phyloP scores from a whole-genome alignment of 1,284 basidiomycete genomes.

The Microbotryum intermedium region DNA sequence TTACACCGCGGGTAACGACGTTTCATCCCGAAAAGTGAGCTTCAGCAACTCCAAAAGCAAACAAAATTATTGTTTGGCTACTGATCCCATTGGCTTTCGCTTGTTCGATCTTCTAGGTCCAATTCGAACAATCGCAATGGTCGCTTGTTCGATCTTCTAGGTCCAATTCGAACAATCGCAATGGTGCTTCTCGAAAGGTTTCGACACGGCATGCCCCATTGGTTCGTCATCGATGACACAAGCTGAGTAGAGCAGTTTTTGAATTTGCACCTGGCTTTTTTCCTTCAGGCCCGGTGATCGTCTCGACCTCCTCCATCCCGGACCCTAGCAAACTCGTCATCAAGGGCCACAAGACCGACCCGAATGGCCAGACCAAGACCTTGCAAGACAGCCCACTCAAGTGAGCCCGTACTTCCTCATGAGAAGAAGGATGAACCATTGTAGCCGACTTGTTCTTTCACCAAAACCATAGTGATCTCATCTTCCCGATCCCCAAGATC shows the following conservation, averaged over 20 bases:
- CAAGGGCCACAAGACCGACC: conserved; percentile 36
- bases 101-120: not conserved
- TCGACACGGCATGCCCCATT: conserved; percentile 43
- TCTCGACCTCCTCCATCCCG: conserved; percentile 27
- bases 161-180: conserved; percentile 36
- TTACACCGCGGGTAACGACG: conserved; percentile 40
- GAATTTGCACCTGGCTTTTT: not conserved
- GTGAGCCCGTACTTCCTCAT: conserved; percentile 29
- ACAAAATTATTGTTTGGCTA: not conserved
- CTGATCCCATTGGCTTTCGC: not conserved
- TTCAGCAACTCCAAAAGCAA: conserved; percentile 11
- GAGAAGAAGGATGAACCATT: not conserved
- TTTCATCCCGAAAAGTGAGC: conserved; percentile 38
- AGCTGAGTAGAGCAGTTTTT: too few species aligned
- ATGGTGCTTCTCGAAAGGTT: conserved; percentile 41
- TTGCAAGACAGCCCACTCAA: conserved; percentile 39
- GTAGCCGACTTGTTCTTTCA: not conserved
- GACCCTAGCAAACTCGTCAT: conserved; percentile 35
- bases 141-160: not conserved
- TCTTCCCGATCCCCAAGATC: conserved; percentile 42
- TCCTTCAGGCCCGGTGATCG: conserved; percentile 9
- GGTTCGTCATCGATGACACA: conserved; percentile 34
- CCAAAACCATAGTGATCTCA: conserved; percentile 38
- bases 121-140: conserved; percentile 39
- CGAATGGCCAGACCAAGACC: conserved; percentile 10